Base-by-base conservation (phyloP, 768 basidiomycete species). In the Lactifluus volemus region DNA sequence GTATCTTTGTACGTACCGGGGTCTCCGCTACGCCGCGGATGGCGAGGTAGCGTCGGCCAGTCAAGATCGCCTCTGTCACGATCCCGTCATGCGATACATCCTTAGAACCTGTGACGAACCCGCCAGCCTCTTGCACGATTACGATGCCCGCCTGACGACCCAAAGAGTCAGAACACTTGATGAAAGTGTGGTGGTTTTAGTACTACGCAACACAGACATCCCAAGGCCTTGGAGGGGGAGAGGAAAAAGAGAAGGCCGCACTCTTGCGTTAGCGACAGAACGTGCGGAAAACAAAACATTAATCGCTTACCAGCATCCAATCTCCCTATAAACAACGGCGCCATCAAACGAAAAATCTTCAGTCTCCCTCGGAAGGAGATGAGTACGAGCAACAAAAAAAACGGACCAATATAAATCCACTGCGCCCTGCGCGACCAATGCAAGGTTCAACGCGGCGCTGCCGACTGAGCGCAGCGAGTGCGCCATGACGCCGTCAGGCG, bases 111-210 rank as follows among this genome's bases (percentile, higher is more conserved):
- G 88, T 86, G 34, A 90, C 84, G 11, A 86, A 74, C 12, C 87
- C 83, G 5, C 96, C 96, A 0, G 95, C 89, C 71, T 96, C 96
- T 63, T 90, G 81, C 0, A 90, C 88, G 62, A 98, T 95, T 66
- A 96, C 85, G 12, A 90, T 84, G 0, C 94, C 96, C 3, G 96
- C 93, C 77, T 84, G 67, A 5, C 19, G 4, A 42, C 41, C 15
- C 11, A 39, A 5, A 5, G 12, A 39, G 12, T 39, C 38, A 15
- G 11, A 12, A 10, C 25, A 0, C 12, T 39, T 0, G 1, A 39
- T 12, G 11, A 14, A 14, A 2, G 5, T 39, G 38, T 2, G 2
- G 25, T 2, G 2, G 12, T 39, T 39, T 12, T 11, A 39, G 38
- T 12, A 14, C 38, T 11, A 74, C 80, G 70, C 66, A 81, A 25